Evolutionary conservation across 2,329 filamentous ascomycete species (phyloP).

Genomic region (Arthrobotrys sinensis): DNA sequence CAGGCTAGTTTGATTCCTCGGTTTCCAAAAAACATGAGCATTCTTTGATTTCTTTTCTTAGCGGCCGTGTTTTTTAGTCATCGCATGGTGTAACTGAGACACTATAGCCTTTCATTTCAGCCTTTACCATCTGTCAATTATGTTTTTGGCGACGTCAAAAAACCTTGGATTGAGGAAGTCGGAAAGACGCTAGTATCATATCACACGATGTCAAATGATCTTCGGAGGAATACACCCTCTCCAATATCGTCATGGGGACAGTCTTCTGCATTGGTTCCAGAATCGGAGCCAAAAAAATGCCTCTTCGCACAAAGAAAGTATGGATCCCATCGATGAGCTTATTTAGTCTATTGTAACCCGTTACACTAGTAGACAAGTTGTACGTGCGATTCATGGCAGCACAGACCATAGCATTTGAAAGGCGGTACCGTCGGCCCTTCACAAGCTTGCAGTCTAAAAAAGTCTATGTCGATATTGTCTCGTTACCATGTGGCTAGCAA

Average conservation of each 20-base stretch:
- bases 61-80: constrained; percentile 41
- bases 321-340: constrained; percentile 9
- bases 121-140: neutral
- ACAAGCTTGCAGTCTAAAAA: constrained; percentile 23
- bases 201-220: constrained; percentile 58
- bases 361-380: constrained; percentile 10
- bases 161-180: constrained; percentile 11
- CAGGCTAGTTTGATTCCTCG: constrained; percentile 37
- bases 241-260: constrained; percentile 39
- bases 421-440: constrained; percentile 16
- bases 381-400: neutral
- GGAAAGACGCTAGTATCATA: constrained; percentile 48
- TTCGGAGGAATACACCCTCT: constrained; percentile 41
- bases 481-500: constrained; percentile 38
- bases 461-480: constrained; percentile 12
- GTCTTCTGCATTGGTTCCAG: constrained; percentile 27
- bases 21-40: constrained; percentile 9
- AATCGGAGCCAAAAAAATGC: constrained; percentile 12
- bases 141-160: constrained; percentile 1
- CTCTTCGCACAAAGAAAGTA: constrained; percentile 15
- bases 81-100: constrained; percentile 56
- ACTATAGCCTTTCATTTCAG: constrained; percentile 16
- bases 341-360: constrained; percentile 28
- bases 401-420: constrained; percentile 1
- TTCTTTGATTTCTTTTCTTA: constrained; percentile 8